These are phyloP conservation scores for Astrephomene gubernaculifera DNA, from an alignment of 139 green algal species.

Conservation along the genomic window DNA sequence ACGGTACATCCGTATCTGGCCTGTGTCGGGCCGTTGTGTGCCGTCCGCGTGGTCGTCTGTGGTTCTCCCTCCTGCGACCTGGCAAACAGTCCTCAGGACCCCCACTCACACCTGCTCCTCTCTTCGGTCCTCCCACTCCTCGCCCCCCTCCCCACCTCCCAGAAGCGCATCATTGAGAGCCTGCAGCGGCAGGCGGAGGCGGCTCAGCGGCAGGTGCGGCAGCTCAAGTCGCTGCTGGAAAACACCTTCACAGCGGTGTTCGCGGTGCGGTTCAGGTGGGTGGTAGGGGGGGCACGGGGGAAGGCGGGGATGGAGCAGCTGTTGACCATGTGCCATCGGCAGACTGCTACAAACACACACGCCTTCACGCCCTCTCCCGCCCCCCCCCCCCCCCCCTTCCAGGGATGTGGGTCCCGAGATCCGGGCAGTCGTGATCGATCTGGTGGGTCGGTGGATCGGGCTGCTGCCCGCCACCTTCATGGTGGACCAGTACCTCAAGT, in stretches of 20 bases:
- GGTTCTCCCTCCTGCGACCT: too few species aligned
- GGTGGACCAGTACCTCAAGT: conserved; percentile 93
- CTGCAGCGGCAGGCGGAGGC: conserved; percentile 65
- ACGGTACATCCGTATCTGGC: background rate
- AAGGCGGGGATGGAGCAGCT: too few species aligned
- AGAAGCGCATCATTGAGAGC: conserved; percentile 26
- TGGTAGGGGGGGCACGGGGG: too few species aligned
- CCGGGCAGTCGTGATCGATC: conserved; percentile 76
- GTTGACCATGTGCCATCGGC: too few species aligned
- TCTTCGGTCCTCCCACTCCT: background rate
- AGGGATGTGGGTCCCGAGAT: conserved; percentile 81
- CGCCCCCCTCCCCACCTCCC: background rate
- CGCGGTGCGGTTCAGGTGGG: conserved; percentile 66
- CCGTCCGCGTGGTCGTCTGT: too few species aligned
- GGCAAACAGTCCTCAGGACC: too few species aligned
- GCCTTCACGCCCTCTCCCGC: too few species aligned
- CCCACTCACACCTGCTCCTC: too few species aligned
- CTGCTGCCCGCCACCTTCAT: conserved; percentile 83
- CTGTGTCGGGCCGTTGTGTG: background rate
- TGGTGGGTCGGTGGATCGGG: conserved; percentile 90
- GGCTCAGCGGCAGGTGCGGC: conserved; percentile 54
- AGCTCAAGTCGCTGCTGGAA: conserved; percentile 66
- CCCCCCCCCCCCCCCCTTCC: too few species aligned
- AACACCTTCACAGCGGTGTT: conserved; percentile 73
- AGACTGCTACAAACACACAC: too few species aligned